Evolutionary conservation across 768 basidiomycete genomes (phyloP).

Genomic region (Podaxis carcinomalis): DNA sequence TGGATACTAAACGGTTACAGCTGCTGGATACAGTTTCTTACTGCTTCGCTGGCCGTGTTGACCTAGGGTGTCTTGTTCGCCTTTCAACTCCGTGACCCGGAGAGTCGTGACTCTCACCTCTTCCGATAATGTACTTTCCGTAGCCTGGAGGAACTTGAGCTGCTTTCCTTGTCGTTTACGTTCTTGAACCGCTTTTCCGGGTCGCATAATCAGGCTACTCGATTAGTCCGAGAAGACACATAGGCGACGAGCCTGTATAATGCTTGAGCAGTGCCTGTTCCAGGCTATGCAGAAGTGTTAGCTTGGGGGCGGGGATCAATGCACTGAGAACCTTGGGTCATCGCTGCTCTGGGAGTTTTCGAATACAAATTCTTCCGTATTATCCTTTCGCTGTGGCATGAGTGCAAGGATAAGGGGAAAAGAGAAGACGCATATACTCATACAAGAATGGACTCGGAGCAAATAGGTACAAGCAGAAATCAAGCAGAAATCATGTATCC

Average conservation of each 20-base stretch:
- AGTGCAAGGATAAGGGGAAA: not conserved
- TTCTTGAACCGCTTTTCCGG: not conserved
- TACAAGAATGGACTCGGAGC: not conserved
- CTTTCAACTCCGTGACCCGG: not conserved
- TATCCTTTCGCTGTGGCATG: not conserved
- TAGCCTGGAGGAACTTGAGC: not conserved
- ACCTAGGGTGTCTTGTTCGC: not conserved
- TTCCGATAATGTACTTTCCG: constrained; percentile 2
- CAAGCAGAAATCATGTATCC: not conserved
- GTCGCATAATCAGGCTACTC: not conserved
- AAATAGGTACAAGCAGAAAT: constrained; percentile 6
- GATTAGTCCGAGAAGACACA: not conserved
- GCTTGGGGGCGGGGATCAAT: not conserved
- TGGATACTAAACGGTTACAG: not conserved
- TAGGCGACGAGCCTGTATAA: not conserved
- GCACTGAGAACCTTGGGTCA: constrained; percentile 1
- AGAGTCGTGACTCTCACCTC: not conserved
- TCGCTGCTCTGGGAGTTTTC: constrained; percentile 1
- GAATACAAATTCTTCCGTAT: constrained; percentile 4
- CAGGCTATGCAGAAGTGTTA: not conserved
- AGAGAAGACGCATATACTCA: not conserved
- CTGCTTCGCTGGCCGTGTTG: not conserved
- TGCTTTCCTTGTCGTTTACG: constrained; percentile 5
- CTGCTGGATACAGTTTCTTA: not conserved
- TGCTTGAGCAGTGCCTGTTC: constrained; percentile 8